Conservation (phyloP, 2,329 filamentous ascomycete genomes). For the Ophiostoma himal-ulmi region DNA sequence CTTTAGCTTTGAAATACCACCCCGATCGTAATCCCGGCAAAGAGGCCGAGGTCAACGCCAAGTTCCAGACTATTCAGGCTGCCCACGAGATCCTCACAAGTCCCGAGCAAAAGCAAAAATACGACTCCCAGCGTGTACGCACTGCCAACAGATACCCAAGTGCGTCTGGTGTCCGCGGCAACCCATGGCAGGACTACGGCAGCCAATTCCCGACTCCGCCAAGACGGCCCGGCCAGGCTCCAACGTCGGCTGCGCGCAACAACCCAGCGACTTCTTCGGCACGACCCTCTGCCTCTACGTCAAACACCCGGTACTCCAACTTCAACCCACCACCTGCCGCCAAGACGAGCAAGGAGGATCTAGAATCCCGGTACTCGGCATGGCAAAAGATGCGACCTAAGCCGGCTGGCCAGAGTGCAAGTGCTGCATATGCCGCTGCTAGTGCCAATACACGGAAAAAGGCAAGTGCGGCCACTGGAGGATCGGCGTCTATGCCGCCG, state of each 20-base stretch:
- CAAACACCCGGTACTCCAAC: slow-evolving; percentile 28
- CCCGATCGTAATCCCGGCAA: slow-evolving; percentile 82
- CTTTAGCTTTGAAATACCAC: slow-evolving; percentile 73
- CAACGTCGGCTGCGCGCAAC: slow-evolving; percentile 24
- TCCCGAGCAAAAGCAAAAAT: slow-evolving; percentile 45
- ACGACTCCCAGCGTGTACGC: slow-evolving; percentile 44
- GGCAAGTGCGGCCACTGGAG: slow-evolving; percentile 29
- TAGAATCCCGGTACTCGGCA: slow-evolving; percentile 31
- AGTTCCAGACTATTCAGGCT: slow-evolving; percentile 80
- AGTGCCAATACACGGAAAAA: slow-evolving; percentile 17
- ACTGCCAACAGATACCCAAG: slow-evolving; percentile 37
- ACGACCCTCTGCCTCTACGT: slow-evolving; percentile 24
- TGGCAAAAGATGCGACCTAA: slow-evolving; percentile 35
- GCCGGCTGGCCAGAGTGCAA: slow-evolving; percentile 26
- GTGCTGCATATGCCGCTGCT: slow-evolving; percentile 23
- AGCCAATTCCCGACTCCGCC: slow-evolving; percentile 47
- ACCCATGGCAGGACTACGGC: slow-evolving; percentile 49
- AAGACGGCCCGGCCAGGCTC: slow-evolving; percentile 27
- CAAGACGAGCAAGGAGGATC: slow-evolving; percentile 26
- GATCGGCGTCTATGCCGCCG: slow-evolving; percentile 28
- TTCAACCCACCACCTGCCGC: slow-evolving; percentile 26
- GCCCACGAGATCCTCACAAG: slow-evolving; percentile 69
- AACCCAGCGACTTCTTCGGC: slow-evolving; percentile 20
- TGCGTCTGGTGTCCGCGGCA: slow-evolving; percentile 52
- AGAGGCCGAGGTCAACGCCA: slow-evolving; percentile 70